A percentile compares a stretch with the other conserved stretches of the same genome.
phyloP scores from a whole-genome alignment of 305 asterid genomes.

The Nicotiana rustica region DNA sequence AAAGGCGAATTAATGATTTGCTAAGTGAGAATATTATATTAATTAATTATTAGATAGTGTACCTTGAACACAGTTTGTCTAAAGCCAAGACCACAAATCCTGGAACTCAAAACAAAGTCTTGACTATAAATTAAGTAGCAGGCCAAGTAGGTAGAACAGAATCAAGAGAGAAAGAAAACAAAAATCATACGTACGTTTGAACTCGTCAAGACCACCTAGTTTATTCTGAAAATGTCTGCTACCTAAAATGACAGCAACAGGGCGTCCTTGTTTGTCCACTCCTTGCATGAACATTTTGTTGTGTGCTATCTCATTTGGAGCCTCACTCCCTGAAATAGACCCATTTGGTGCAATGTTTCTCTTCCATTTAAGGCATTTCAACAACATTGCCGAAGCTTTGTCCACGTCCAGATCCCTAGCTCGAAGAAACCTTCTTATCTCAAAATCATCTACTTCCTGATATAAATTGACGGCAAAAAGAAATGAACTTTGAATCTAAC shows the following conservation, averaged over 20 bases:
- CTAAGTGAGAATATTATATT: not conserved
- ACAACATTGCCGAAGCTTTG: conserved; percentile 64
- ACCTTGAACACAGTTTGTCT: conserved; percentile 78
- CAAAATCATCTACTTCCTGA: conserved; percentile 66
- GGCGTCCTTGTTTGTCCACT: conserved; percentile 65
- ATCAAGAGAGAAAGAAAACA: not conserved
- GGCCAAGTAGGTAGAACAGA: not conserved
- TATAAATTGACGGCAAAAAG: conserved; percentile 24
- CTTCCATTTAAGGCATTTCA: conserved; percentile 67
- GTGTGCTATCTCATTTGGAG: conserved; percentile 62
- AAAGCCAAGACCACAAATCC: conserved; percentile 70
- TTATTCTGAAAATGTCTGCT: conserved; percentile 58
- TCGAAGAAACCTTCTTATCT: conserved; percentile 73
- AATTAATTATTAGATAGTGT: not conserved
- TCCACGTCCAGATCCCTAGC: conserved; percentile 65
- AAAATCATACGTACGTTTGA: conserved; percentile 56
- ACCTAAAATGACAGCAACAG: conserved; percentile 63
- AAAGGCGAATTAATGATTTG: not conserved
- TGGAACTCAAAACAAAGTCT: conserved; percentile 41
- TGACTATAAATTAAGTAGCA: not conserved
- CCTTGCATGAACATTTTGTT: conserved; percentile 80
- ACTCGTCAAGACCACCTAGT: conserved; percentile 65
- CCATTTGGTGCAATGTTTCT: conserved; percentile 62
- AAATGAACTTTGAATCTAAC: not conserved
- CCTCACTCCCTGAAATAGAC: conserved; percentile 48